Evolutionary conservation across 768 basidiomycete species (phyloP), one percentile per base, ranked within the genome.

Genomic region (Rhodosporidiobolus sp.): DNA sequence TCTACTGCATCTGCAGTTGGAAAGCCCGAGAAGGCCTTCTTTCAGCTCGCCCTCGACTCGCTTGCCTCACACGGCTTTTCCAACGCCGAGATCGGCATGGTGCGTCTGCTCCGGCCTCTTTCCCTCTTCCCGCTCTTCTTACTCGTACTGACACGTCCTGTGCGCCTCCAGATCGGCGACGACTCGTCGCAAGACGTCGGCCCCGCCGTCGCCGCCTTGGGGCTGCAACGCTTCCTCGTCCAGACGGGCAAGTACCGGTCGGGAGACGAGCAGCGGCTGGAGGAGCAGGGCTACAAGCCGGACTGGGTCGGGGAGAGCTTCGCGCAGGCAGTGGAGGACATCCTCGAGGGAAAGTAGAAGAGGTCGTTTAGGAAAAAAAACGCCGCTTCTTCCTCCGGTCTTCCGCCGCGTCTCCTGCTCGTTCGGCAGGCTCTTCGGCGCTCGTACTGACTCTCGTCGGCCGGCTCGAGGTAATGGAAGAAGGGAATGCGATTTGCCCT

Each of bases 161-260:
- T 14, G 7, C 14, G 38, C 34, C 86, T 84, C 1, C 83, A 90
- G 61, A 84, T 89, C 43, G 89, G 89, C 12, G 89, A 90, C 79
- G 89, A 90, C 75, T 81, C 86, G 3, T 83, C 83, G 54, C 85
- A 86, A 45, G 89, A 90, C 80, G 83, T 89, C 26, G 88, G 88
- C 1, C 85, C 82, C 6, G 89, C 88, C 1, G 87, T 88, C 8
- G 65, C 84, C 3, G 86, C 87, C 63, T 82, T 89, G 1, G 85
- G 87, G 3, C 79, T 90, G 53, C 86, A 85, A 84, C 80, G 89
- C 46, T 84, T 88, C 14, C 81, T 90, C 87, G 89, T 89, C 32
- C 84, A 83, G 77, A 88, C 89, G 10, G 89, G 89, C 19, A 90
- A 90, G 77, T 90, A 89, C 77, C 83, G 89, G 4, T 28, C 80